Percentiles rank a stretch among this genome's conserved stretches.
Evolutionary conservation across 2,329 filamentous ascomycete species (phyloP).

Genomic region (Sporothrix brasiliensis): DNA sequence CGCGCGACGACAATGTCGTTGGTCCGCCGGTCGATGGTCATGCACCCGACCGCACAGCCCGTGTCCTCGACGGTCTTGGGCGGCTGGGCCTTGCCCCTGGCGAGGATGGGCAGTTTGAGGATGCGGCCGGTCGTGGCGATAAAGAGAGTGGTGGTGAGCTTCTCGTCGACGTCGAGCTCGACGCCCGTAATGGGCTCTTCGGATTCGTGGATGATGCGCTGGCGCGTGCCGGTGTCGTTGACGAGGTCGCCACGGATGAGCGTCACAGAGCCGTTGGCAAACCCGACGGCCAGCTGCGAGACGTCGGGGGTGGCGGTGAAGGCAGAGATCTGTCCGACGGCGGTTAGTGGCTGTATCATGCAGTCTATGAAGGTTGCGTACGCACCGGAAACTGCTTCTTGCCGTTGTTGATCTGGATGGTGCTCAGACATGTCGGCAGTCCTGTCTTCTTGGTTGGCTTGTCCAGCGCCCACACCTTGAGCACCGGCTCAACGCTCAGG

Average conservation of each 20-base stretch:
- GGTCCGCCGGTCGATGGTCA: slow-evolving; percentile 79
- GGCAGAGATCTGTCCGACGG: slow-evolving; percentile 68
- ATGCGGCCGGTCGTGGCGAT: slow-evolving; percentile 89
- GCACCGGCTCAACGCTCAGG: slow-evolving; percentile 77
- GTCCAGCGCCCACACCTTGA: slow-evolving; percentile 98
- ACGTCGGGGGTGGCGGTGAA: slow-evolving; percentile 86
- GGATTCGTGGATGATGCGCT: slow-evolving; percentile 93
- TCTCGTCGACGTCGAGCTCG: slow-evolving; percentile 66
- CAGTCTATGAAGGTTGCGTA: slow-evolving; percentile 22
- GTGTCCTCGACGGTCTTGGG: slow-evolving; percentile 85
- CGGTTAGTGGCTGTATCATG: neutral
- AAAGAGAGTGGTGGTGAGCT: slow-evolving; percentile 78
- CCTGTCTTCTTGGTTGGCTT: slow-evolving; percentile 93
- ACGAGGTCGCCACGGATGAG: slow-evolving; percentile 92
- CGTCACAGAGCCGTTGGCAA: slow-evolving; percentile 92
- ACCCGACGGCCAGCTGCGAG: slow-evolving; percentile 90
- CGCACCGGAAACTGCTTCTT: slow-evolving; percentile 87
- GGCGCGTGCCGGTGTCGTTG: slow-evolving; percentile 90
- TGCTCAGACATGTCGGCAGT: slow-evolving; percentile 83
- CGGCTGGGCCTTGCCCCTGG: slow-evolving; percentile 84
- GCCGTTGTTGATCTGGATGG: slow-evolving; percentile 82
- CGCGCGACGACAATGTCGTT: slow-evolving; percentile 89
- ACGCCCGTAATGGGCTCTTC: slow-evolving; percentile 95
- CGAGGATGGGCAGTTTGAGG: slow-evolving; percentile 81
- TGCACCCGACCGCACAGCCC: slow-evolving; percentile 91